These are phyloP conservation scores for Sicyos baderoa DNA, from an alignment of 306 rosid species.

Conservation along the genomic window DNA sequence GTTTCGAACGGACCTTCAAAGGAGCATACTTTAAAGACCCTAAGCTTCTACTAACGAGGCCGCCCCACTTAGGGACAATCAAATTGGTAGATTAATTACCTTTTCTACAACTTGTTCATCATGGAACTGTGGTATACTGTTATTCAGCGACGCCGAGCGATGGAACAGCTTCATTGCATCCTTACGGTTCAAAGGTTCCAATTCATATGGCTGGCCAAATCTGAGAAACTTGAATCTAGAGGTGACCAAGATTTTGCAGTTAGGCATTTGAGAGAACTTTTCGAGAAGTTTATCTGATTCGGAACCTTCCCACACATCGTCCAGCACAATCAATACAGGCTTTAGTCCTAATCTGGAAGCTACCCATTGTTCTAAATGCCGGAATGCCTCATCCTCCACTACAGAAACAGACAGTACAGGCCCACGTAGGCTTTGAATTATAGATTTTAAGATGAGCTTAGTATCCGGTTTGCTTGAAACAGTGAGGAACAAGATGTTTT, in stretches of 20 bases:
- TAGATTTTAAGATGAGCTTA: conserved; percentile 6
- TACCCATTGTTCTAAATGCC: background rate
- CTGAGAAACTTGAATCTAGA: conserved; percentile 12
- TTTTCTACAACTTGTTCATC: conserved; percentile 11
- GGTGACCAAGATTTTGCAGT: conserved; percentile 13
- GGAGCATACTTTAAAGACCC: too few species aligned
- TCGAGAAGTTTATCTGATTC: conserved; percentile 10
- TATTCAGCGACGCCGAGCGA: background rate
- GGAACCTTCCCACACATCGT: conserved; percentile 15
- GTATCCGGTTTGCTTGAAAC: conserved; percentile 18
- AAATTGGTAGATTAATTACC: background rate
- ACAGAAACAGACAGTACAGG: background rate
- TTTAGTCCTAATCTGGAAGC: background rate
- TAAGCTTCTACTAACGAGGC: too few species aligned
- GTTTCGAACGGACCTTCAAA: too few species aligned
- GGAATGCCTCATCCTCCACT: background rate
- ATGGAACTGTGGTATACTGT: background rate
- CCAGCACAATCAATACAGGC: conserved; percentile 16
- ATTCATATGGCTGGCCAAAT: conserved; percentile 9
- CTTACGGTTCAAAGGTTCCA: conserved; percentile 1
- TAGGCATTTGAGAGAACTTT: background rate
- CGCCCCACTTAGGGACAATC: too few species aligned
- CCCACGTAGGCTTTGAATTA: background rate
- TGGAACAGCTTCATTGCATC: conserved; percentile 9
- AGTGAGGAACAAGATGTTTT: background rate